phyloP scores from a whole-genome alignment of 345 rosid species.

The Nasturtium officinale region DNA sequence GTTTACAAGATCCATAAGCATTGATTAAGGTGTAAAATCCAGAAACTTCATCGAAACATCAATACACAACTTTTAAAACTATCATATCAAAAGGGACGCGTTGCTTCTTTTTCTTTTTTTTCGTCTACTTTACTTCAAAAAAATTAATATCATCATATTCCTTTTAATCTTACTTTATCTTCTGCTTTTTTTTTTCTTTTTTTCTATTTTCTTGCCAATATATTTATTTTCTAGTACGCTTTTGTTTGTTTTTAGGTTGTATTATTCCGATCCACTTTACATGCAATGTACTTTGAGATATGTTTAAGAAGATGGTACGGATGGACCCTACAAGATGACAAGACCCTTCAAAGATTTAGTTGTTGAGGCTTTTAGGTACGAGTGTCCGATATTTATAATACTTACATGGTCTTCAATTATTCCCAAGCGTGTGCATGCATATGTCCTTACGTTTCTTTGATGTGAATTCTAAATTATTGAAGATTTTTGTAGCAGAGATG shows the following conservation, averaged over 20 bases:
- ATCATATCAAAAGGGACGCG: constrained; percentile 25
- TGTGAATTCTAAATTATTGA: constrained; percentile 37
- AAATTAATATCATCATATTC: neutral
- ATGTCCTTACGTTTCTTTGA: constrained; percentile 37
- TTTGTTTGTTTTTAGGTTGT: constrained; percentile 28
- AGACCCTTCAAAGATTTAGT: constrained; percentile 33
- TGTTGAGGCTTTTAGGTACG: constrained; percentile 30
- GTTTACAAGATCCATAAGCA: constrained; percentile 7
- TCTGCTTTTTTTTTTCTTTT: neutral
- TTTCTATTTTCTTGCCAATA: neutral
- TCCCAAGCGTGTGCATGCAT: constrained; percentile 48
- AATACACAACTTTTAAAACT: constrained; percentile 25
- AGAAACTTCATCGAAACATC: constrained; percentile 32
- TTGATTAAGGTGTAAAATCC: neutral
- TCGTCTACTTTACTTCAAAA: constrained; percentile 24
- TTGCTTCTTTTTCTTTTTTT: neutral
- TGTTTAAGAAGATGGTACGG: constrained; percentile 30
- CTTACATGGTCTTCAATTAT: constrained; percentile 31
- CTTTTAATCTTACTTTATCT: constrained; percentile 32
- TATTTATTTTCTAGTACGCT: neutral
- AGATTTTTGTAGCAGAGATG: constrained; percentile 22
- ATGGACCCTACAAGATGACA: constrained; percentile 40
- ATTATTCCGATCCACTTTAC: constrained; percentile 41
- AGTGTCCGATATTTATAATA: constrained; percentile 11
- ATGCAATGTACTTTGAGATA: constrained; percentile 39